phyloP scores from a whole-genome alignment of 345 rosid species.

The Salix koriyanagi region DNA sequence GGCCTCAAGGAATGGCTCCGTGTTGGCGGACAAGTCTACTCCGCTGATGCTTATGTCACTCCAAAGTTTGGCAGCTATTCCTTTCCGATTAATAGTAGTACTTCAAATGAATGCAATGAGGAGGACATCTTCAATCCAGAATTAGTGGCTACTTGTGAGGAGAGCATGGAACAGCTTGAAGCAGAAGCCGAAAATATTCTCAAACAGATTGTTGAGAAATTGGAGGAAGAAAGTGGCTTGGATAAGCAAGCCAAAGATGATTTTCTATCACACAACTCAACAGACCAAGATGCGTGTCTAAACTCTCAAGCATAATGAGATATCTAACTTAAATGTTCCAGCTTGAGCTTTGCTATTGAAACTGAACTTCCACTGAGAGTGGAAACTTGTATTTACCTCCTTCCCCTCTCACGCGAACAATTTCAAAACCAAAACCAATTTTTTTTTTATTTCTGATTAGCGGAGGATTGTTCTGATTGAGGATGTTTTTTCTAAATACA shows the following conservation, averaged over 20 bases:
- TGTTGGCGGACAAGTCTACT: slow-evolving; percentile 24
- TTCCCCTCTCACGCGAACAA: neutral
- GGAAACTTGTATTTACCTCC: neutral
- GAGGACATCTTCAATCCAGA: slow-evolving; percentile 26
- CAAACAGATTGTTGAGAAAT: slow-evolving; percentile 25
- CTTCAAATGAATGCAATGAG: slow-evolving; percentile 2
- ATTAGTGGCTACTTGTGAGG: slow-evolving; percentile 32
- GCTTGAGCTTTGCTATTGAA: neutral
- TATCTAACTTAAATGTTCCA: no score
- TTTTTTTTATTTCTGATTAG: no score
- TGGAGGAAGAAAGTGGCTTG: slow-evolving; percentile 13
- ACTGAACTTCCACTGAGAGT: neutral
- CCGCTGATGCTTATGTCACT: slow-evolving; percentile 29
- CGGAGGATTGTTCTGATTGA: no score
- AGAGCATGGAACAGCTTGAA: slow-evolving; percentile 39
- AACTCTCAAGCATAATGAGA: neutral
- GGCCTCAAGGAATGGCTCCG: slow-evolving; percentile 31
- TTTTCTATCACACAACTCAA: neutral
- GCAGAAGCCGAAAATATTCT: slow-evolving; percentile 39
- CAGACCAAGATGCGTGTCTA: neutral
- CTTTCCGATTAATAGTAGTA: neutral
- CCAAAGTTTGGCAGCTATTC: slow-evolving; percentile 38
- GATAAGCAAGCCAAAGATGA: slow-evolving; percentile 11
- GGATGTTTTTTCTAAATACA: no score
- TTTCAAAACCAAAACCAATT: neutral